Base-by-base conservation (phyloP, 768 basidiomycete species). In the Pulveroboletus ravenelii region DNA sequence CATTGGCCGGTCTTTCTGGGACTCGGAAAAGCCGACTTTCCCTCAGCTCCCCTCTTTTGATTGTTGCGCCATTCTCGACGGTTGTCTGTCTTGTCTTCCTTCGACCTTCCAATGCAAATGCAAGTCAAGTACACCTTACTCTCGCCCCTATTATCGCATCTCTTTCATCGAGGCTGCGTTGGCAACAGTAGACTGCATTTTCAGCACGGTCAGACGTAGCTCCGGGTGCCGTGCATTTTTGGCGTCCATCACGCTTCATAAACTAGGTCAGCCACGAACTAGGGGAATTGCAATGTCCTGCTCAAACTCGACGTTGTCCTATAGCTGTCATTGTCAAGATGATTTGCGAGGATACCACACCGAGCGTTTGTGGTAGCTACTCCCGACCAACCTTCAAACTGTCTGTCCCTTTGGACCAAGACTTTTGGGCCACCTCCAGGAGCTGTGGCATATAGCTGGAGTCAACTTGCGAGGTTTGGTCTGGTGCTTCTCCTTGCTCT, bases 11-110 rank as follows among this genome's bases (percentile, higher is more conserved):
- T 25, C 34, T 9, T 30, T 34, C 7, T 37, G 45, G n/a, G 45
- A 42, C 18, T 17, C 51, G 20, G 50, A 39, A 12, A 48, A 36
- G 29, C 12, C 54, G 34, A 25, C 10, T 35, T 51, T 60, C 20
- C 20, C 20, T 23, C 20, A 23, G 20, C 20, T 29, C 45, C 6
- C 50, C 52, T 38, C 49, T 60, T 36, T 55, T 60, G 0, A 41
- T 62, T n/a, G 41, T 58, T 38, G 60, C 52, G 29, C 60, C 56
- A 10, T 49, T 55, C 50, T 58, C 59, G 10, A 48, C 59, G 18
- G 52, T 54, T 9, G 45, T 62, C 40, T 8, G 48, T 0, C 48
- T 58, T 61, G 10, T 47, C 59, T 23, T 39, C 25, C 18, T 46
- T 56, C 10, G 41, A 45, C 17, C 17, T 62, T 23, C 51, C 61